phyloP scores from a whole-genome alignment of 2,329 filamentous ascomycete species.

The Trichophyton benhamiae region DNA sequence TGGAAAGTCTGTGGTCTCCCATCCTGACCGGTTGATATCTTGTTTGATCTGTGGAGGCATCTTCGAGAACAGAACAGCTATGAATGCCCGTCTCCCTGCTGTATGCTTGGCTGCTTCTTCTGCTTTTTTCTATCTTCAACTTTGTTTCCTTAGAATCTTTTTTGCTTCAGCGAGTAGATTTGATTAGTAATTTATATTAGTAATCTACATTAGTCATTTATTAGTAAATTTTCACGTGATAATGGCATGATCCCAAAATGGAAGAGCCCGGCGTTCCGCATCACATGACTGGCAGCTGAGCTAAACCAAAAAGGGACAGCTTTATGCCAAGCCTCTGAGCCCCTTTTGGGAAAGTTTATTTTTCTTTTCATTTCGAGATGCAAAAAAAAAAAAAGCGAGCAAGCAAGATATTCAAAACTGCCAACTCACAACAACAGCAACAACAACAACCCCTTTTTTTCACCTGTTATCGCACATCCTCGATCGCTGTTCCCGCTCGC shows the following conservation, averaged over 20 bases:
- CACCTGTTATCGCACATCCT: background rate
- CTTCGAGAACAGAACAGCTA: background rate
- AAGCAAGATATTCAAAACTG: background rate
- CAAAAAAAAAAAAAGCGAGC: background rate
- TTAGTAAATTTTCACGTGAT: background rate
- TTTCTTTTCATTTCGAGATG: background rate
- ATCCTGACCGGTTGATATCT: constrained; percentile 86
- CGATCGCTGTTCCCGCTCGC: background rate
- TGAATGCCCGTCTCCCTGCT: background rate
- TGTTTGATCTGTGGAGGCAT: constrained; percentile 88
- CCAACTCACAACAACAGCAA: background rate
- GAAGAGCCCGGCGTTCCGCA: background rate
- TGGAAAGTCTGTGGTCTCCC: constrained; percentile 59
- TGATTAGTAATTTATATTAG: background rate
- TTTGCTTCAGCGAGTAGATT: background rate
- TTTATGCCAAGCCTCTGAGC: background rate
- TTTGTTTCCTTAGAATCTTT: background rate
- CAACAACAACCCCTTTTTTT: background rate
- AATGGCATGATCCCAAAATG: background rate
- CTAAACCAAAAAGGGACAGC: background rate
- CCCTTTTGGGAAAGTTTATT: background rate
- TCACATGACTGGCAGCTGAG: background rate
- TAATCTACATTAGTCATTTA: background rate
- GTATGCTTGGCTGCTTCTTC: background rate
- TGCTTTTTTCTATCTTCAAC: background rate